A percentile compares a stretch with the other conserved stretches of the same genome.
phyloP scores from a whole-genome alignment of 2,329 filamentous ascomycete species.

The Lecanicillium sp. region DNA sequence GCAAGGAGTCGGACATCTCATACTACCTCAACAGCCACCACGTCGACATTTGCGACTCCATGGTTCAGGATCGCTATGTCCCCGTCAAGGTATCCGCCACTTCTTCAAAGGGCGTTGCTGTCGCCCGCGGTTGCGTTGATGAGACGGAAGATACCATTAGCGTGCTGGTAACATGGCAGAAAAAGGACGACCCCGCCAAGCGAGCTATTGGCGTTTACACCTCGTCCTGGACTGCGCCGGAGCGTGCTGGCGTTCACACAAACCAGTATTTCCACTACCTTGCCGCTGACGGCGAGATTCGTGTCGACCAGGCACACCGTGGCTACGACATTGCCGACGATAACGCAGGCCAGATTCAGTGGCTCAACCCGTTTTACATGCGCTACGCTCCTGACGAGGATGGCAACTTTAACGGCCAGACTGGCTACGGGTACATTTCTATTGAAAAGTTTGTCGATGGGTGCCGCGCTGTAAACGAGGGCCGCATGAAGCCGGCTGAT shows the following conservation, averaged over 20 bases:
- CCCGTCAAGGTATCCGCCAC: slow-evolving; percentile 74
- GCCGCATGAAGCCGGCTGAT: slow-evolving; percentile 61
- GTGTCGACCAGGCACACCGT: slow-evolving; percentile 86
- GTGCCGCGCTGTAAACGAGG: slow-evolving; percentile 69
- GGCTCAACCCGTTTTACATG: slow-evolving; percentile 96
- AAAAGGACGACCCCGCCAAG: slow-evolving; percentile 59
- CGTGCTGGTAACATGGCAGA: slow-evolving; percentile 79
- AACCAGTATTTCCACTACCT: slow-evolving; percentile 98
- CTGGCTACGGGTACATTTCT: slow-evolving; percentile 86
- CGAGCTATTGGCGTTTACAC: slow-evolving; percentile 85
- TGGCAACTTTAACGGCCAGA: slow-evolving; percentile 87
- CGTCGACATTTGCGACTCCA: slow-evolving; percentile 84
- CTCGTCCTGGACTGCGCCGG: slow-evolving; percentile 87
- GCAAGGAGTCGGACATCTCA: slow-evolving; percentile 83
- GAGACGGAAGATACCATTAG: slow-evolving; percentile 92
- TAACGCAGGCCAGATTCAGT: slow-evolving; percentile 58
- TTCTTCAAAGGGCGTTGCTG: slow-evolving; percentile 70
- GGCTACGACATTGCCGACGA: slow-evolving; percentile 95
- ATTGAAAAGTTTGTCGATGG: slow-evolving; percentile 96
- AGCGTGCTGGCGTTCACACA: slow-evolving; percentile 87
- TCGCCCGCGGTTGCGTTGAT: slow-evolving; percentile 66
- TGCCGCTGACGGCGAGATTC: slow-evolving; percentile 73
- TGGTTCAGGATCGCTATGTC: slow-evolving; percentile 66
- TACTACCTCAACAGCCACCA: slow-evolving; percentile 97
- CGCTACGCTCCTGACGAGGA: slow-evolving; percentile 90